Conservation (phyloP, 352 stramenopile species). For the Aphanomyces invadans region DNA sequence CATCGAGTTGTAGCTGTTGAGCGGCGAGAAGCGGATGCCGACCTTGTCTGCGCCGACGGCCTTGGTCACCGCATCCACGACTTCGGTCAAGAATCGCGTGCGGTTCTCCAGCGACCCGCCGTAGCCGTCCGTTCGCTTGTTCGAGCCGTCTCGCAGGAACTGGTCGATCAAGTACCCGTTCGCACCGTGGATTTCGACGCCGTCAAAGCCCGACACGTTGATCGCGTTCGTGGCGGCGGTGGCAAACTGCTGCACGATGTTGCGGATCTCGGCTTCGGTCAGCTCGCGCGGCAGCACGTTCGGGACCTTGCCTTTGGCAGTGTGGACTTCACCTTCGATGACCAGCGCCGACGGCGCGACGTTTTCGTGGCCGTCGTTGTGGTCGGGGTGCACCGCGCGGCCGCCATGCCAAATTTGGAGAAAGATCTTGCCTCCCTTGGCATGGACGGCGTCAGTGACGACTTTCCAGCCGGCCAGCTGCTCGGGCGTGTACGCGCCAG, state of each 20-base stretch:
- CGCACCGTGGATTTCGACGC: constrained; percentile 65
- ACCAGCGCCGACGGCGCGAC: constrained; percentile 20
- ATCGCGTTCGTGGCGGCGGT: constrained; percentile 5
- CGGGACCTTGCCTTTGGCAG: neutral
- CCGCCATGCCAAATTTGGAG: constrained; percentile 58
- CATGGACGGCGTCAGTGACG: constrained; percentile 40
- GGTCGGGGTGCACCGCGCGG: constrained; percentile 32
- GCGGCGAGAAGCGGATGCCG: constrained; percentile 12
- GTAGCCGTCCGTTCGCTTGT: constrained; percentile 52
- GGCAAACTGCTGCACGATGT: constrained; percentile 5
- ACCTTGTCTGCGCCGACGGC: constrained; percentile 8
- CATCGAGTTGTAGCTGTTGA: constrained; percentile 24
- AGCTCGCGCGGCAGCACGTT: constrained; percentile 7
- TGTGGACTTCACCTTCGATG: constrained; percentile 9
- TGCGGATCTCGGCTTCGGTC: neutral
- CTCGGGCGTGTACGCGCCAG: neutral
- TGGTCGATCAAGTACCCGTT: constrained; percentile 82
- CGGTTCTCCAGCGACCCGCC: constrained; percentile 56
- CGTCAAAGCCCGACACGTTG: constrained; percentile 63
- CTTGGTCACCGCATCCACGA: constrained; percentile 32
- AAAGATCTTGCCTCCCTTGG: constrained; percentile 42
- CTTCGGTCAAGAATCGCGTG: constrained; percentile 40
- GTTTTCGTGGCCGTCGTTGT: constrained; percentile 13
- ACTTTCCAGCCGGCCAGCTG: constrained; percentile 29
- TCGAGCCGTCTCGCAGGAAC: constrained; percentile 49